Conservation (phyloP, 345 rosid genomes). For the Arabidopsis arenosa region DNA sequence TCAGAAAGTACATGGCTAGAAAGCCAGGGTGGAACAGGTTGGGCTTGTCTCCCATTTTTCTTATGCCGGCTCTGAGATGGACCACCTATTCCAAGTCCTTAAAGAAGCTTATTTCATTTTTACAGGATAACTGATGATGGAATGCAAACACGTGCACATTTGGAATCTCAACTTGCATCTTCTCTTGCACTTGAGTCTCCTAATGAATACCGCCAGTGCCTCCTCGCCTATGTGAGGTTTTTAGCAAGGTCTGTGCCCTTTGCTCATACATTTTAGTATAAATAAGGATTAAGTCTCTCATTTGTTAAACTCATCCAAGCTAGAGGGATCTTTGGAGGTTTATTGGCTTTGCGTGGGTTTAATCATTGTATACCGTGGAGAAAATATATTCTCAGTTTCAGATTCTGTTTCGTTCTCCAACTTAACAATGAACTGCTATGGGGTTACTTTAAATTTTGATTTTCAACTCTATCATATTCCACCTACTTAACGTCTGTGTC, state of each 20-base stretch:
- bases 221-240: slow-evolving; percentile 89
- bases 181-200: slow-evolving; percentile 84
- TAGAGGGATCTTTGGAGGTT: slow-evolving; percentile 5
- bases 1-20: slow-evolving; percentile 91
- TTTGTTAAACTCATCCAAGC: slow-evolving; percentile 11
- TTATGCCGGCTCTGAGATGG: not conserved
- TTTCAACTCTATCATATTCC: not conserved
- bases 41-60: slow-evolving; percentile 37
- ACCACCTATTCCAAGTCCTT: not conserved
- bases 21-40: slow-evolving; percentile 99
- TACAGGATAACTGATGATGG: slow-evolving; percentile 96
- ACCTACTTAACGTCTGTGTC: not conserved
- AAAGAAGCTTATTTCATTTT: slow-evolving; percentile 13
- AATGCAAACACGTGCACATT: slow-evolving; percentile 92
- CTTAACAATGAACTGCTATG: not conserved
- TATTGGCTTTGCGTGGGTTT: not conserved
- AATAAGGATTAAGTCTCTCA: not conserved
- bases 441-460: slow-evolving; percentile 3
- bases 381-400: not conserved
- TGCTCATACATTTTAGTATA: slow-evolving; percentile 7
- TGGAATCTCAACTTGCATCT: slow-evolving; percentile 96
- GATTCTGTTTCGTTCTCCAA: not conserved
- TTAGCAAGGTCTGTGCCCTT: slow-evolving; percentile 69
- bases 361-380: not conserved
- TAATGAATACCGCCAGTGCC: slow-evolving; percentile 91